These are phyloP conservation scores for Dovyalis caffra DNA, from an alignment of 345 rosid genomes.

Conservation along the genomic window DNA sequence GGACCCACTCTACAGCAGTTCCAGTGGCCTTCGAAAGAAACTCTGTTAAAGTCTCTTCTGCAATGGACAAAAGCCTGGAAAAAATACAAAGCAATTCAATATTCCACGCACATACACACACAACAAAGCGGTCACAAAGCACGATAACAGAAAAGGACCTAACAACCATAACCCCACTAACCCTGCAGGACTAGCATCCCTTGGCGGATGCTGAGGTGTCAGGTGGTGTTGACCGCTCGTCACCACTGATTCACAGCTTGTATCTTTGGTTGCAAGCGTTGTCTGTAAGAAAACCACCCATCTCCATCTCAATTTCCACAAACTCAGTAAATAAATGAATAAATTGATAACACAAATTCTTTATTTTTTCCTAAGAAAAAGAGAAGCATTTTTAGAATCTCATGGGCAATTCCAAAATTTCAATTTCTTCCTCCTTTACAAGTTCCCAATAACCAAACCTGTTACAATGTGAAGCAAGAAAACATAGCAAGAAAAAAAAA, in stretches of 20 bases:
- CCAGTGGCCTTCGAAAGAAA: conserved; percentile 99
- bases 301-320: conserved; percentile 13
- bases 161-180: conserved; percentile 51
- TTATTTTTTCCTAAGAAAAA: background rate
- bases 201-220: conserved; percentile 94
- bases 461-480: background rate
- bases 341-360: background rate
- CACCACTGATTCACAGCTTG: conserved; percentile 99
- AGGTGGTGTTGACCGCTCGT: conserved; percentile 95
- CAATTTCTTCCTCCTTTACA: background rate
- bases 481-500: background rate
- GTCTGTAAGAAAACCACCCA: conserved; percentile 49
- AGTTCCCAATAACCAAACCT: conserved; percentile 4
- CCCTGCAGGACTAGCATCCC: conserved; percentile 99
- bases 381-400: background rate
- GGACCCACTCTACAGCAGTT: conserved; percentile 99
- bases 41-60: conserved; percentile 99
- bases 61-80: conserved; percentile 95
- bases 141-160: conserved; percentile 43
- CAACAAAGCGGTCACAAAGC: conserved; percentile 26
- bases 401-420: background rate
- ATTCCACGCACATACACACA: conserved; percentile 10
- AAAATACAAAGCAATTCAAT: conserved; percentile 28
- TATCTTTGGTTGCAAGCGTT: conserved; percentile 89
- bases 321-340: background rate